Evolutionary conservation across 495 filamentous ascomycete genomes (phyloP).

Genomic region (Cryomyces minteri): DNA sequence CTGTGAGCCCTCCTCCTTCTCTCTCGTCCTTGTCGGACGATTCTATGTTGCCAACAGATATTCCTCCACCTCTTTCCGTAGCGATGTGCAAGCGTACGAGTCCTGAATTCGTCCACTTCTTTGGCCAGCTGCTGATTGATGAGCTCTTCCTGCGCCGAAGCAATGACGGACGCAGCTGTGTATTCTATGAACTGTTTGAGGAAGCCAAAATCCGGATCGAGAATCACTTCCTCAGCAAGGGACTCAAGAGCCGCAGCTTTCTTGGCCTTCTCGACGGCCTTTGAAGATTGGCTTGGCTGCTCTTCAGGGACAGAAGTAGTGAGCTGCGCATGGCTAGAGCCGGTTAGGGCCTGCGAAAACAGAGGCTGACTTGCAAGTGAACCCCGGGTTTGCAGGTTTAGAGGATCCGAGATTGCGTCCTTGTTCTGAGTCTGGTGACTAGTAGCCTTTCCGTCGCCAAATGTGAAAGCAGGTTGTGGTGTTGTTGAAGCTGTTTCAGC

Average conservation of each 20-base stretch:
- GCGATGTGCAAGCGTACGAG: neutral
- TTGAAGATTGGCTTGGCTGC: neutral
- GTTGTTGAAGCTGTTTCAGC: too few relatives aligned
- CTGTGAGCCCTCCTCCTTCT: neutral
- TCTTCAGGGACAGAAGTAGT: too few relatives aligned
- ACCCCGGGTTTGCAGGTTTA: neutral
- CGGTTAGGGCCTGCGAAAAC: neutral
- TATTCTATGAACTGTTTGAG: conserved; percentile 11
- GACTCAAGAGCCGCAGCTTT: neutral
- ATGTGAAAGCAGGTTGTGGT: too few relatives aligned
- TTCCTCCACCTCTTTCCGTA: conserved; percentile 11
- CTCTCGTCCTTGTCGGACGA: conserved; percentile 4
- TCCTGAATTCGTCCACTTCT: conserved; percentile 7
- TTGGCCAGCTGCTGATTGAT: conserved; percentile 1
- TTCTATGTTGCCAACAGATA: conserved; percentile 3
- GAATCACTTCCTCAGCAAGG: conserved; percentile 5
- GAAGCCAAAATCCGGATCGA: conserved; percentile 3
- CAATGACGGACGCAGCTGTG: conserved; percentile 3
- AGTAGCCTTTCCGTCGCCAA: neutral
- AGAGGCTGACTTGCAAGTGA: neutral
- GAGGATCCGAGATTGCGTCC: neutral
- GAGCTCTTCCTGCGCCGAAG: conserved; percentile 1
- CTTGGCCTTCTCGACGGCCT: too few relatives aligned
- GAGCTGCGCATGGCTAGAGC: too few relatives aligned
- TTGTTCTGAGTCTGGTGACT: neutral